phyloP scores from a whole-genome alignment of 2,329 filamentous ascomycete genomes.

The Rachicladosporium sp. region DNA sequence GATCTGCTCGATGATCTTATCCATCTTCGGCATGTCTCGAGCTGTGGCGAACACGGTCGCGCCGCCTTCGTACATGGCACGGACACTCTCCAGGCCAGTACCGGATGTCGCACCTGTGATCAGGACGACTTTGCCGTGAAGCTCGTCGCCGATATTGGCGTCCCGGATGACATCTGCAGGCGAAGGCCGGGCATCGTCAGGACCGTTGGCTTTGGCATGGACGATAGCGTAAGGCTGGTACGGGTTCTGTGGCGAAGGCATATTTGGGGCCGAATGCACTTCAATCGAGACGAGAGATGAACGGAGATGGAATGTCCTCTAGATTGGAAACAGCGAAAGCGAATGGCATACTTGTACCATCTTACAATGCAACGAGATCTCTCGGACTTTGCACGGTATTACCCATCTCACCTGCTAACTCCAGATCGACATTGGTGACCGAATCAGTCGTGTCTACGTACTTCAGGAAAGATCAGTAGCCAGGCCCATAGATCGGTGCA shows the following conservation, averaged over 20 bases:
- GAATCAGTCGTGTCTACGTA: too few species aligned
- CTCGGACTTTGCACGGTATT: too few species aligned
- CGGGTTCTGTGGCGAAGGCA: conserved; percentile 4
- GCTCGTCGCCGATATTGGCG: conserved; percentile 19
- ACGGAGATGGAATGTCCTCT: too few species aligned
- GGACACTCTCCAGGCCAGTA: conserved; percentile 33
- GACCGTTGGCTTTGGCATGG: conserved; percentile 22
- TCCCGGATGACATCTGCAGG: conserved; percentile 16
- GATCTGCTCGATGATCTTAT: conserved; percentile 20
- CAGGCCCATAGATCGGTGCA: too few species aligned
- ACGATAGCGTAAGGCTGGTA: conserved; percentile 18
- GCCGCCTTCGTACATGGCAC: conserved; percentile 33
- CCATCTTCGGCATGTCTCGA: conserved; percentile 27
- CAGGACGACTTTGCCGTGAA: conserved; percentile 27
- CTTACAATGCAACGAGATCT: too few species aligned
- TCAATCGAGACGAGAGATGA: too few species aligned
- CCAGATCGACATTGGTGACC: too few species aligned
- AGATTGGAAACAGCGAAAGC: too few species aligned
- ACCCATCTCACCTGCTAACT: too few species aligned
- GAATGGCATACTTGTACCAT: too few species aligned
- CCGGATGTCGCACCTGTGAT: conserved; percentile 36
- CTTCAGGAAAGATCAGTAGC: too few species aligned
- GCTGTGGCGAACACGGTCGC: conserved; percentile 34
- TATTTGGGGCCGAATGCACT: background rate
- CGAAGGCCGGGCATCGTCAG: conserved; percentile 14